These are phyloP conservation scores for Gelatoporia subvermispora DNA, from an alignment of 768 basidiomycete genomes.

Conservation along the genomic window DNA sequence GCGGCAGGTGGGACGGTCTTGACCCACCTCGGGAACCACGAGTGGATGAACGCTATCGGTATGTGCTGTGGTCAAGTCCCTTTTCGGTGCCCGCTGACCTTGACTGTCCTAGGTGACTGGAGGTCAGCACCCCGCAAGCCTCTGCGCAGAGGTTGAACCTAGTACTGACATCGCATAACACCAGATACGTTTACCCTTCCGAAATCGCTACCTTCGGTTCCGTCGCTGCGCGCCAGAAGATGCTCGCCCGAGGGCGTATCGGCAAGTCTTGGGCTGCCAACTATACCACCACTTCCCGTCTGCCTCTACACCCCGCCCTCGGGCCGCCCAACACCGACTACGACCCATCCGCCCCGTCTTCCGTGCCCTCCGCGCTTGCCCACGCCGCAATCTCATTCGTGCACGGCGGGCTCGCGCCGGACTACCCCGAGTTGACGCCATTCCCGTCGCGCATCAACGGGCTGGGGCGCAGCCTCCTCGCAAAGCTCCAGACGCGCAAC, in stretches of 20 bases:
- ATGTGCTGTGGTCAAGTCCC: constrained; percentile 11
- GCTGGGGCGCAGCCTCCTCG: constrained; percentile 63
- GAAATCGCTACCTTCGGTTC: constrained; percentile 84
- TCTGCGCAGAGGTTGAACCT: not conserved
- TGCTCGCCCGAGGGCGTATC: constrained; percentile 70
- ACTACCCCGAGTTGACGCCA: constrained; percentile 69
- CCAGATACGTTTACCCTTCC: constrained; percentile 76
- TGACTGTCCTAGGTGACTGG: constrained; percentile 64
- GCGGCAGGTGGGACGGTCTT: constrained; percentile 67
- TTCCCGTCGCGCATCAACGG: constrained; percentile 84
- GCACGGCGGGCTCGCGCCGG: constrained; percentile 84
- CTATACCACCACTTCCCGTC: constrained; percentile 75
- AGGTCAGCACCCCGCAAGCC: constrained; percentile 42
- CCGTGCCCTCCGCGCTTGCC: constrained; percentile 43
- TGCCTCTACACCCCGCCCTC: constrained; percentile 71
- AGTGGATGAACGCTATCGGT: constrained; percentile 92
- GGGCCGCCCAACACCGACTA: constrained; percentile 60
- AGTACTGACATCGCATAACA: too few relatives aligned
- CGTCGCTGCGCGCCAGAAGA: constrained; percentile 64
- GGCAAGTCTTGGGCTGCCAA: constrained; percentile 82
- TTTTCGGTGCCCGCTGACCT: too few relatives aligned
- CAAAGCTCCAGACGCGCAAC: constrained; percentile 57
- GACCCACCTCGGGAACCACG: constrained; percentile 88
- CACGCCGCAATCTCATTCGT: constrained; percentile 88
- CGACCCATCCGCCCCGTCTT: constrained; percentile 38